Base-by-base conservation (phyloP, 208 protist genomes). In the Wallacemonas sp. region DNA sequence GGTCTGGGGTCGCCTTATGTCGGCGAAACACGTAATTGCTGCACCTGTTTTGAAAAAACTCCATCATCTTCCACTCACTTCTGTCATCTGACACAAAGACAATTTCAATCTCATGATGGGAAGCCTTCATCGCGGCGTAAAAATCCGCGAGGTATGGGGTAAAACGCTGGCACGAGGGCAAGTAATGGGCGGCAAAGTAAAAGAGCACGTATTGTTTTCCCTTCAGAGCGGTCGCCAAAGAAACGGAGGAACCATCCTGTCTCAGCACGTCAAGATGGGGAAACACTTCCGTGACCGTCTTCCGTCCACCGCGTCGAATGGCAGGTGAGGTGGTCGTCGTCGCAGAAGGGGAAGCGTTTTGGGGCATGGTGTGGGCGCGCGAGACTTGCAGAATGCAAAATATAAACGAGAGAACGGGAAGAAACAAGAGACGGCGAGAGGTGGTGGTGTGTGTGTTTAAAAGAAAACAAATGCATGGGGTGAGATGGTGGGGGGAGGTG, bases 171-270 rank as follows among this genome's bases (percentile, higher is more conserved):
- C 91, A 95, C 11, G 87, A 84, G 11, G 82, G 86, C 66, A 82
- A 90, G 79, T 86, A 93, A 76, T 93, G 84, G 21, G 91, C 89
- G 17, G 78, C 79, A 66, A 97, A 94, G 77, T 93, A 95, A 12
- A 94, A 51, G 0, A 91, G 36, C 0, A 94, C 54, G 51, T 86
- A 86, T 46, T 62, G 62, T 33, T 88, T 87, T 11, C 69, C 76
- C 2, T 69, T 36, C 27, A 90, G 67, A 0, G 75, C 80, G 5
- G 62, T 63, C 14, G 64, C 24, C 2, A 70, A 66, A 24, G 70
- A 5, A 1, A 74, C 63, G 14, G 30, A 75, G 64, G 38, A 68
- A 19, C 73, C 81, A 36, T 79, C 77, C 38, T 83, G 77, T 5
- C 77, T 68, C 31, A 83, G 46, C 27, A 82, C 49, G 46, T 79